Conservation (phyloP, 192 early-diverging fungal genomes). For the Lunasporangiospora selenospora region DNA sequence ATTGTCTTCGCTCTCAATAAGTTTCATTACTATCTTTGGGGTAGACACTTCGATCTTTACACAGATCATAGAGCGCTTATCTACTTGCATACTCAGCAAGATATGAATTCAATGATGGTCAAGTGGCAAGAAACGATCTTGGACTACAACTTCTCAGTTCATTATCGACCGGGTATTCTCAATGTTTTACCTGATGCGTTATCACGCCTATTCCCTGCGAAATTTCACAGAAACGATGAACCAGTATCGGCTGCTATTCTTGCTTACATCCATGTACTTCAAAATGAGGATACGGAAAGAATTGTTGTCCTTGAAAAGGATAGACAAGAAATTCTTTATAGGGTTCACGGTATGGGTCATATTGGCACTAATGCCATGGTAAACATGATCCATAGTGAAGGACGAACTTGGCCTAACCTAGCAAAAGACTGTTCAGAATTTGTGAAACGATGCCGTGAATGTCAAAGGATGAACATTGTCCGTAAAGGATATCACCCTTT, state of each 20-base stretch:
- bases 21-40: conserved; percentile 3
- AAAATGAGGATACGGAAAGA: background rate
- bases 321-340: background rate
- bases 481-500: background rate
- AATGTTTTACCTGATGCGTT: conserved; percentile 23
- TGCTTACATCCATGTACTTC: conserved; percentile 5
- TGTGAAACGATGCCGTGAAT: background rate
- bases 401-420: background rate
- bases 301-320: background rate
- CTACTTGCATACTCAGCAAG: background rate
- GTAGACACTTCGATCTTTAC: background rate
- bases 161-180: conserved; percentile 11
- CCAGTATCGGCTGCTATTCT: background rate
- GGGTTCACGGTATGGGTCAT: background rate
- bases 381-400: background rate
- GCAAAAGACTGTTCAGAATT: conserved; percentile 8
- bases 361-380: conserved; percentile 13
- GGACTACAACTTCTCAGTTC: conserved; percentile 12
- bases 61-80: conserved; percentile 16
- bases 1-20: conserved; percentile 13
- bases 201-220: conserved; percentile 13
- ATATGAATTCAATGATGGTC: conserved; percentile 24
- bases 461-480: background rate
- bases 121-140: conserved; percentile 13
- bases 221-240: background rate